Conservation (phyloP, 305 asterid species). For the Solanum hybrid region DNA sequence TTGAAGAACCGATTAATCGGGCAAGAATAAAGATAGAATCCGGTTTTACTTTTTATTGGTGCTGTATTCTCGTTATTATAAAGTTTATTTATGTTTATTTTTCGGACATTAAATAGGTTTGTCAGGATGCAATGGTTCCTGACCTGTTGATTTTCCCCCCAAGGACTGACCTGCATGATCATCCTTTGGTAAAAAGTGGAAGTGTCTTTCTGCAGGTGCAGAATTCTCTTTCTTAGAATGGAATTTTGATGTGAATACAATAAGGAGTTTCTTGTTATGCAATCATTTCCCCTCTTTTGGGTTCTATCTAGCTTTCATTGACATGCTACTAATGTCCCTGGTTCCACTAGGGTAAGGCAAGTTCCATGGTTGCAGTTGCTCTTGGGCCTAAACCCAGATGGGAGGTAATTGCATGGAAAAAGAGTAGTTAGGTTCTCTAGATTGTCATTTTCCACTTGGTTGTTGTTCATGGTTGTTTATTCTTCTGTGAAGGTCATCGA, state of each 20-base stretch:
- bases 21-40: neutral
- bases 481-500: conserved; percentile 68
- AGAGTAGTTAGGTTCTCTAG: neutral
- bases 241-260: neutral
- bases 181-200: conserved; percentile 66
- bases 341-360: conserved; percentile 71
- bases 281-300: neutral
- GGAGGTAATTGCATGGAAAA: conserved; percentile 41
- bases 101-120: conserved; percentile 34
- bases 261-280: neutral
- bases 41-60: conserved; percentile 1
- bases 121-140: conserved; percentile 63
- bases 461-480: neutral
- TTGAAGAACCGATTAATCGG: neutral
- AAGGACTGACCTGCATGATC: conserved; percentile 80
- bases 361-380: conserved; percentile 86
- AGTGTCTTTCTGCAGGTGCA: conserved; percentile 73
- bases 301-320: neutral
- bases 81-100: neutral
- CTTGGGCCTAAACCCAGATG: conserved; percentile 80
- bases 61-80: neutral
- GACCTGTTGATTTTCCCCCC: conserved; percentile 75
- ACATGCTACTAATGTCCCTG: neutral
- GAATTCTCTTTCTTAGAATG: neutral
- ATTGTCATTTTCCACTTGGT: neutral